These are phyloP conservation scores for Penicillium sclerotiorum DNA, from an alignment of 2,329 filamentous ascomycete genomes.

Conservation along the genomic window DNA sequence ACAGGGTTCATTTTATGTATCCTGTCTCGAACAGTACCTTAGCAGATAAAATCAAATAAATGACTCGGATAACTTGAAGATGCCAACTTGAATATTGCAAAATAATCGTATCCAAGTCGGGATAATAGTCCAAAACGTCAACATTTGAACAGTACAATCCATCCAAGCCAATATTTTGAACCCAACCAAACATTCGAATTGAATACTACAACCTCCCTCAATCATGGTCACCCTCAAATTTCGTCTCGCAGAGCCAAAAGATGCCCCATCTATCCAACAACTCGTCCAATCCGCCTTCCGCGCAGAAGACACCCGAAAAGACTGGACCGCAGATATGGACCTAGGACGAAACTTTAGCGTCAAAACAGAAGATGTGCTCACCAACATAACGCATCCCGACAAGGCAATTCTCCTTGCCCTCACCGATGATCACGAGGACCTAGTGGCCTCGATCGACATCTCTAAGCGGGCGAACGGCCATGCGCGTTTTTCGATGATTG, in stretches of 20 bases:
- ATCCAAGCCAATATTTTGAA: neutral
- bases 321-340: conserved; percentile 41
- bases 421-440: neutral
- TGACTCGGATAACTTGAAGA: too few relatives aligned
- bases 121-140: too few relatives aligned
- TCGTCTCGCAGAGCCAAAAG: conserved; percentile 40
- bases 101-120: too few relatives aligned
- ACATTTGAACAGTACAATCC: neutral
- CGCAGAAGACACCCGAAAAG: conserved; percentile 39
- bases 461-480: conserved; percentile 14
- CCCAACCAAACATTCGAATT: neutral
- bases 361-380: conserved; percentile 23
- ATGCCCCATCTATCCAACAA: conserved; percentile 39
- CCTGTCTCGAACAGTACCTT: too few relatives aligned
- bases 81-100: too few relatives aligned
- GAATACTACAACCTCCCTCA: too few relatives aligned
- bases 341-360: conserved; percentile 29
- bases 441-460: conserved; percentile 26
- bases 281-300: conserved; percentile 48
- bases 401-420: conserved; percentile 30
- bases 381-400: conserved; percentile 31
- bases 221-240: conserved; percentile 33
- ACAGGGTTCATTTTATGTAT: too few relatives aligned
- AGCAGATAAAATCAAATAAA: too few relatives aligned
- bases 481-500: conserved; percentile 29